phyloP scores from a whole-genome alignment of 345 rosid species.

The Pistacia integerrima region DNA sequence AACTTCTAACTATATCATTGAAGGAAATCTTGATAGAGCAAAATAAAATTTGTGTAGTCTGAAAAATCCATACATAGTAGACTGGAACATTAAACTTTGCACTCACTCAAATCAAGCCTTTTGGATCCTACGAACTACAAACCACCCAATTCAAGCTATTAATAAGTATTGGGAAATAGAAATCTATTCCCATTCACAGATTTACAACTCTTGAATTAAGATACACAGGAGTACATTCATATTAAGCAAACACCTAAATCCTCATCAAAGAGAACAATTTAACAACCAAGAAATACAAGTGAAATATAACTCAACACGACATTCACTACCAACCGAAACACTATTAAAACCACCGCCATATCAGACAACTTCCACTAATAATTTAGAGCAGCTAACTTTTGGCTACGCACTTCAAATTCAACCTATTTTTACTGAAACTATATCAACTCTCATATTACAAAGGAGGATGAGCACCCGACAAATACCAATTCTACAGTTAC shows the following conservation, averaged over 20 bases:
- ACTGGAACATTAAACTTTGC: background rate
- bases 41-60: no score
- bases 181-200: background rate
- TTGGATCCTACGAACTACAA: background rate
- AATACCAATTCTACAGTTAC: slow-evolving; percentile 17
- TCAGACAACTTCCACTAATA: background rate
- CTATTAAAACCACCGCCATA: background rate
- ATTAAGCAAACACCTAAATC: background rate
- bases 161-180: background rate
- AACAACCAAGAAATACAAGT: background rate
- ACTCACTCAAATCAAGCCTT: background rate
- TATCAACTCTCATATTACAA: slow-evolving; percentile 10
- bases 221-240: background rate
- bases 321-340: background rate
- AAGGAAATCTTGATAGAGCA: no score
- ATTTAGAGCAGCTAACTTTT: background rate
- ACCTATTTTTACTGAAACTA: slow-evolving; percentile 3
- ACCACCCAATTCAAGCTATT: background rate
- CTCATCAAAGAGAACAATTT: background rate
- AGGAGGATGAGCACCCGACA: background rate
- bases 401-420: background rate
- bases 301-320: background rate
- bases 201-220: background rate
- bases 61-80: background rate
- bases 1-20: no score